Conservation (phyloP, 2,329 filamentous ascomycete genomes). For the Fusarium luffae region DNA sequence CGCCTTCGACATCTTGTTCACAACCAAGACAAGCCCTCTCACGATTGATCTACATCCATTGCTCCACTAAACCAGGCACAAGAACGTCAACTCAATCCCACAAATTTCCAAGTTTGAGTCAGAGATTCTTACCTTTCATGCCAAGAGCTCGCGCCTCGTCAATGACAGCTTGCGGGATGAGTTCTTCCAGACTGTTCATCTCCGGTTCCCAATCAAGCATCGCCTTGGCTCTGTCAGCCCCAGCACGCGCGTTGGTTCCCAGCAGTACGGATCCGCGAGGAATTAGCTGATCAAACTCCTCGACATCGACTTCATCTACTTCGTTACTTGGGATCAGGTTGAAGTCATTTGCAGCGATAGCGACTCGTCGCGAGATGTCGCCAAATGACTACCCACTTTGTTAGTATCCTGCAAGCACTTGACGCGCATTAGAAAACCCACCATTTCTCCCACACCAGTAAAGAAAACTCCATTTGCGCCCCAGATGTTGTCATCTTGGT, state of each 20-base stretch:
- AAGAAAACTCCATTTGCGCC: slow-evolving; percentile 53
- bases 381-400: slow-evolving; percentile 36
- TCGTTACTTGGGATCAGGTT: slow-evolving; percentile 35
- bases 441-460: slow-evolving; percentile 44
- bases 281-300: slow-evolving; percentile 57
- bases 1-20: not conserved
- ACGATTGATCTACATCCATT: not conserved
- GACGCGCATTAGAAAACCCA: slow-evolving; percentile 18
- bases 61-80: not conserved
- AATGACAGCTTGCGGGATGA: slow-evolving; percentile 42
- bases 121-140: not conserved
- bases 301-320: slow-evolving; percentile 43
- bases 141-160: slow-evolving; percentile 34
- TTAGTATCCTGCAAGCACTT: not conserved
- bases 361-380: slow-evolving; percentile 46
- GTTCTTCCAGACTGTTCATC: slow-evolving; percentile 58
- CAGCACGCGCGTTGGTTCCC: slow-evolving; percentile 66
- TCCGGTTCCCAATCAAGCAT: slow-evolving; percentile 65
- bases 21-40: not conserved
- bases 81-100: not conserved
- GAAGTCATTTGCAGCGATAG: slow-evolving; percentile 37
- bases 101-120: not conserved
- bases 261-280: slow-evolving; percentile 60
- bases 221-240: slow-evolving; percentile 61
- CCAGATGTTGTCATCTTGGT: slow-evolving; percentile 46